Base-by-base conservation (phyloP, 495 filamentous ascomycete genomes). In the Durotheca rogersii region DNA sequence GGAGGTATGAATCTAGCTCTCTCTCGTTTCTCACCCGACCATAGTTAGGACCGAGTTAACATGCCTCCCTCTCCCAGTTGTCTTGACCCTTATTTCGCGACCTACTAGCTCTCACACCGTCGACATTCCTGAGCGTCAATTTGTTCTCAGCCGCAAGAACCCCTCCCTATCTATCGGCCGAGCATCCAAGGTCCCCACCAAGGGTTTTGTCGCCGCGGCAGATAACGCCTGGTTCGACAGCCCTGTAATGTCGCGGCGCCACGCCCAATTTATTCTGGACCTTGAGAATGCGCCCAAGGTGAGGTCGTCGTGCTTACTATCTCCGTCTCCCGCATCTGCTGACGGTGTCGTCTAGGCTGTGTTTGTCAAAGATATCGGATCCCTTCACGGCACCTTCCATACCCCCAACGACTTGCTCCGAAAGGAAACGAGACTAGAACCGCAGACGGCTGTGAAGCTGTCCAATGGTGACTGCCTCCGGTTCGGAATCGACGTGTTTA, bases 181-280 rank as follows among this genome's bases (percentile, higher is more conserved):
- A 45, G 60, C 70, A 0, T 73, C 72, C 5, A 72, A 69, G 36
- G 55, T 67, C 2, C 33, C 61, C 0, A 41, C 64, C 1, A 76
- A 75, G 16, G 73, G 71, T 1, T 69, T 69, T 18, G 25, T 71
- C 7, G 60, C 56, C 20, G 49, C 53, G 3, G 9, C 15, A 2
- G 64, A 83, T 43, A 96, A 94, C 69, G 85, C 74, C 7, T 88
- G 81, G 75, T 89, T 90, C 51, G 81, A 90, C 23, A 89, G 82
- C 57, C 80, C 87, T 0, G 87, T 94, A 17, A 86, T 96, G 77
- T 93, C 88, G 19, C 77, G 90, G 20, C 65, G 80, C 7, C 90
- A 96, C 71, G 90, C 88, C 7, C 68, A 77, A 40, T 58, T 95
- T 6, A 48, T 60, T 7, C 68, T 76, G 7, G 61, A 73, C 31